A percentile compares a stretch with the other conserved stretches of the same genome.
Evolutionary conservation across 2,329 filamentous ascomycete species (phyloP).

Genomic region (Cephalotrichum gorgonifer): DNA sequence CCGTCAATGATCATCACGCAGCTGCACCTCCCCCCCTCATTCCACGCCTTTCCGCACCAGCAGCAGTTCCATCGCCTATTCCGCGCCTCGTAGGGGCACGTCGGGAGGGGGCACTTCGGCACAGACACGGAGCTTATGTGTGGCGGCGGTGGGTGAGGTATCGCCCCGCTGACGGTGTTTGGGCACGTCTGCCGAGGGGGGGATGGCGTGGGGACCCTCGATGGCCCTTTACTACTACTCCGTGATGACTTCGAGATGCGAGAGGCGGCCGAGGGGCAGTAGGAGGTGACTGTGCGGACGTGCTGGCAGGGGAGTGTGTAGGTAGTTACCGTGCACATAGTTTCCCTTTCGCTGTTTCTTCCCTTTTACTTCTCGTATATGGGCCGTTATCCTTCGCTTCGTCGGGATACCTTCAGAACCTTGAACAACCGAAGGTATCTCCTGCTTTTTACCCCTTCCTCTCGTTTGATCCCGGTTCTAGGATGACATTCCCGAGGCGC

Average conservation of each 20-base stretch:
- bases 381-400: too few relatives aligned
- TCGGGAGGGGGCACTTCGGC: slow-evolving; percentile 32
- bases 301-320: slow-evolving; percentile 43
- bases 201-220: slow-evolving; percentile 10
- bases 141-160: slow-evolving; percentile 36
- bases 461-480: too few relatives aligned
- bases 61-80: slow-evolving; percentile 44
- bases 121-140: slow-evolving; percentile 22
- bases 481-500: too few relatives aligned
- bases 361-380: background rate
- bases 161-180: slow-evolving; percentile 28
- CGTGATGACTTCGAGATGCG: background rate
- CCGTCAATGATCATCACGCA: slow-evolving; percentile 43
- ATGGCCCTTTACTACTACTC: too few relatives aligned
- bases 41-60: slow-evolving; percentile 45
- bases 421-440: too few relatives aligned
- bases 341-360: background rate
- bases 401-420: too few relatives aligned
- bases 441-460: background rate
- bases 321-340: slow-evolving; percentile 41
- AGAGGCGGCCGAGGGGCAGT: slow-evolving; percentile 20
- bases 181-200: slow-evolving; percentile 27
- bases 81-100: slow-evolving; percentile 38
- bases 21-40: slow-evolving; percentile 36
- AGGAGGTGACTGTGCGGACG: slow-evolving; percentile 30